Percentiles rank a stretch among this genome's conserved stretches.
These are phyloP conservation scores for Coemansia sp. DNA, from an alignment of 192 early-diverging fungal species.

Conservation along the genomic window DNA sequence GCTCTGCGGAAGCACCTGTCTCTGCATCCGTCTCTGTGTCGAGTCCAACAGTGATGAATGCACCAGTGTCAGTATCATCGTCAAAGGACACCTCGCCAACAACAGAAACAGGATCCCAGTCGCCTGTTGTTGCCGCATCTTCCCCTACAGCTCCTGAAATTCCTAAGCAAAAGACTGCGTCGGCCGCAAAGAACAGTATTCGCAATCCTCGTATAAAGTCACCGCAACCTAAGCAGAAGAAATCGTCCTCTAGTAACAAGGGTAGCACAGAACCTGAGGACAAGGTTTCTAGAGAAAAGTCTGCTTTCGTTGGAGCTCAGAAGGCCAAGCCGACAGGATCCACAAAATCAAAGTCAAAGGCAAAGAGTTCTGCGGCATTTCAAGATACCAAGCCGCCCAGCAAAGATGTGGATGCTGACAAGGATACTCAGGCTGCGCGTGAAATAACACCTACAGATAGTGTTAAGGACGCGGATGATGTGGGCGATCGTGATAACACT, in stretches of 20 bases:
- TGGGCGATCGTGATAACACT: background rate
- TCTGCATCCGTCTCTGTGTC: background rate
- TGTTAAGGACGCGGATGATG: background rate
- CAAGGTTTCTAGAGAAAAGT: background rate
- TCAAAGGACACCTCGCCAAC: slow-evolving; percentile 16
- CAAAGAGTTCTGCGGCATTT: background rate
- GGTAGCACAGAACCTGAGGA: slow-evolving; percentile 28
- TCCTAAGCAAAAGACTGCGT: slow-evolving; percentile 16
- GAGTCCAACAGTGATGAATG: slow-evolving; percentile 1
- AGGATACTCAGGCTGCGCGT: background rate
- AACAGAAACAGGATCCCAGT: slow-evolving; percentile 11
- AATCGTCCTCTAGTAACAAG: background rate
- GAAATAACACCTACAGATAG: background rate
- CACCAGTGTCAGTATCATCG: background rate
- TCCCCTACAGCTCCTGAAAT: slow-evolving; percentile 6
- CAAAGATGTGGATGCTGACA: background rate
- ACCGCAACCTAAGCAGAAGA: slow-evolving; percentile 44
- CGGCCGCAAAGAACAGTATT: slow-evolving; percentile 36
- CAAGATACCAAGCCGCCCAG: background rate
- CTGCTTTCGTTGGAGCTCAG: background rate
- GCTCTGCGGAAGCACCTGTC: background rate
- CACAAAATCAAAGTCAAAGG: slow-evolving; percentile 1
- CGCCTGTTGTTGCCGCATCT: slow-evolving; percentile 9
- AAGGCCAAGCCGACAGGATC: background rate
- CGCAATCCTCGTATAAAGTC: slow-evolving; percentile 51